Evolutionary conservation across 148 eudicot genomes (phyloP).

Genomic region (Fallopia convolvulus): DNA sequence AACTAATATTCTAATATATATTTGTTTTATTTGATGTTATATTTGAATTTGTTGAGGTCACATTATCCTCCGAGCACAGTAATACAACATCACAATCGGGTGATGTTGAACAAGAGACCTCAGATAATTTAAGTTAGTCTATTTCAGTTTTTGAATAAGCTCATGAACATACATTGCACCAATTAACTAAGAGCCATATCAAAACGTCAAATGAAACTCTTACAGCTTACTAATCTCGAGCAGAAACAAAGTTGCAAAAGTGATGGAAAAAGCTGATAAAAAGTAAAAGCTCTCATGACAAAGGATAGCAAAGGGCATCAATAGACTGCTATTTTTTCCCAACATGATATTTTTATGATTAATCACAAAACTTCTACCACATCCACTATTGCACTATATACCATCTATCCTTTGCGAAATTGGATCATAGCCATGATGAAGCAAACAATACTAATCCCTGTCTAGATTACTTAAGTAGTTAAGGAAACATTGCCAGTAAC

Average conservation of each 20-base stretch:
- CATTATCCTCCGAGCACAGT: background rate
- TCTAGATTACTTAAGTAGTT: background rate
- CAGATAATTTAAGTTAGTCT: background rate
- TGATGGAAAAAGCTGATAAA: background rate
- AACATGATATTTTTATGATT: background rate
- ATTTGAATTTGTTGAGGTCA: too few species aligned
- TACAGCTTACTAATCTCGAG: background rate
- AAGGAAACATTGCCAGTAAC: background rate
- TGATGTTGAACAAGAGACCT: background rate
- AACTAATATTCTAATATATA: too few species aligned
- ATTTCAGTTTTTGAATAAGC: background rate
- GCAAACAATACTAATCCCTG: background rate
- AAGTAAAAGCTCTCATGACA: background rate
- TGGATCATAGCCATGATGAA: background rate
- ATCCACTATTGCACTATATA: background rate
- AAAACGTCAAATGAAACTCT: background rate
- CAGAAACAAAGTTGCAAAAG: background rate
- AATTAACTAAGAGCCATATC: background rate
- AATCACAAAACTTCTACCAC: background rate
- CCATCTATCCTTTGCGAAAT: background rate
- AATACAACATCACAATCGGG: background rate
- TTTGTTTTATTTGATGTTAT: too few species aligned
- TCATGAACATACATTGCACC: background rate
- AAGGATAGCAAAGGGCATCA: background rate
- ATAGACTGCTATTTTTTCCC: background rate